A percentile compares a stretch with the other conserved stretches of the same genome.
Evolutionary conservation across 2,329 filamentous ascomycete species (phyloP).

Genomic region (Capronia epimyces): DNA sequence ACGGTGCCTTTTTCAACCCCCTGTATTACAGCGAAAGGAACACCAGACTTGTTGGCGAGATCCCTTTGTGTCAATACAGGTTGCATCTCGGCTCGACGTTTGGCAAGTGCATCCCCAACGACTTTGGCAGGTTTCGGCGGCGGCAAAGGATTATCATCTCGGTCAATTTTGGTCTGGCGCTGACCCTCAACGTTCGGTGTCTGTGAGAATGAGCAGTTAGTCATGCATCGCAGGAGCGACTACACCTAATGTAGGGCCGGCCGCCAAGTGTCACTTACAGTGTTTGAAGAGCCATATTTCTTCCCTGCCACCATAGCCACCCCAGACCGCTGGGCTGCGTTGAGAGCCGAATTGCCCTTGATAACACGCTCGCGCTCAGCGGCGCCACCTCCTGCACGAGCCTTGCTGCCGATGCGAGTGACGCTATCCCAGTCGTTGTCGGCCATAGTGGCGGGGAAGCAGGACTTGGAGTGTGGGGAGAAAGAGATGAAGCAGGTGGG

Average conservation of each 20-base stretch:
- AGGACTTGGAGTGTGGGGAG: background rate
- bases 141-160: constrained; percentile 93
- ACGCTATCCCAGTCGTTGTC: constrained; percentile 69
- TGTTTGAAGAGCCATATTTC: constrained; percentile 74
- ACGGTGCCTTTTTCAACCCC: constrained; percentile 79
- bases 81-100: constrained; percentile 65
- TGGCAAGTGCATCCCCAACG: constrained; percentile 77
- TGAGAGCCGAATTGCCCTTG: constrained; percentile 75
- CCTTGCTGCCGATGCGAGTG: constrained; percentile 91
- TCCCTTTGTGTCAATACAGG: constrained; percentile 84
- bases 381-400: constrained; percentile 50
- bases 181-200: constrained; percentile 66
- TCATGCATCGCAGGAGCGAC: background rate
- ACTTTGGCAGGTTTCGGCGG: constrained; percentile 76
- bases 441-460: constrained; percentile 8
- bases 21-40: constrained; percentile 70
- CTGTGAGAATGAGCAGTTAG: constrained; percentile 32
- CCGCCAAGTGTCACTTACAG: constrained; percentile 52
- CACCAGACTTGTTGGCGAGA: constrained; percentile 82
- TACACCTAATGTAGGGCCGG: background rate
- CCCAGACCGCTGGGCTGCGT: constrained; percentile 80
- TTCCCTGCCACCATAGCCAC: constrained; percentile 80
- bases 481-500: too few relatives aligned
- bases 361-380: constrained; percentile 77
- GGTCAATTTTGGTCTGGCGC: constrained; percentile 95